Evolutionary conservation across 768 basidiomycete species (phyloP), one percentile per base, ranked within the genome.

Genomic region (Auricularia sp.): DNA sequence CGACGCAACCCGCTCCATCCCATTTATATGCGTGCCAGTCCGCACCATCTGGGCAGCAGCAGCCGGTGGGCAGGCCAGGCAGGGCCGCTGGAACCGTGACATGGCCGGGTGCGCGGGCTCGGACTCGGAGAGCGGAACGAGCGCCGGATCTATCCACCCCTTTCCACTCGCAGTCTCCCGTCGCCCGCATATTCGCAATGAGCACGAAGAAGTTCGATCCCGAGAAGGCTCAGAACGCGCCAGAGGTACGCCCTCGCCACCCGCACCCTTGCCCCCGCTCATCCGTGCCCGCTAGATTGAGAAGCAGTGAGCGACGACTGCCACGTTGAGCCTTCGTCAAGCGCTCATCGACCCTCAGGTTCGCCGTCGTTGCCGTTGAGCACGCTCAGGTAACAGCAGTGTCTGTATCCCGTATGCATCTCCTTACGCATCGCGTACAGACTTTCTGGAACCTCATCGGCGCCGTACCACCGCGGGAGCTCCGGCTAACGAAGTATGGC

Each of bases 371-470:
- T 75, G 92, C 94, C 13, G 94, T 98, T 62, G 95, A 99, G 74
- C 94, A 98, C 69, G 92, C 95, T 56, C 92, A 96, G 81, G 94
- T 92, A 62, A 29, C 29, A 29, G 29, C 29, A 29, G 29, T 29
- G 29, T 29, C 29, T 29, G 29, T 29, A 29, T 29, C 29, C 29
- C 29, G 29, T 29, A 29, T 29, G 29, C 29, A 29, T 29, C 29
- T 1, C 1, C 56, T 33, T 36, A n/a, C 34, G 61, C 14, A 29
- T 14, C 62, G 37, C 33, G 56, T 59, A 58, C 69, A 98, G 91
- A 94, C 94, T 7, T 98, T 98, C 77, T 96, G 94, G 89, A 94
- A 93, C 73, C 81, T 99, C 54, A 78, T 98, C 63, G 88, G 89
- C 72, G 88, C 86, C 72, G 84, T 97, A 62, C 74, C 80, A 18